Evolutionary conservation across 371 early-diverging fungal species (phyloP).

Genomic region (Amoeboradix gromovi): DNA sequence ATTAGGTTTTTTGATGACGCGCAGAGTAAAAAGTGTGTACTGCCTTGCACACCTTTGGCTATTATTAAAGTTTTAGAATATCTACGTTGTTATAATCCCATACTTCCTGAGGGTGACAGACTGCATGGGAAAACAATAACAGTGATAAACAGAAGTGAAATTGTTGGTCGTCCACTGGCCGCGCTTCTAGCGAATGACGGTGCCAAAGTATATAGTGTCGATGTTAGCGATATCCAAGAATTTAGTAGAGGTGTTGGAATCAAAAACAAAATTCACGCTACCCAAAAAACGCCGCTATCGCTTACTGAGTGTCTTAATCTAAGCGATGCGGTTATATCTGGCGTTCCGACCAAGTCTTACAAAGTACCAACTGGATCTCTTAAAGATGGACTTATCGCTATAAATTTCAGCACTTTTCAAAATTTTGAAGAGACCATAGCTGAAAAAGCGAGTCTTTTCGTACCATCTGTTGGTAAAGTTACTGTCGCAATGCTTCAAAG

Average conservation of each 20-base stretch:
- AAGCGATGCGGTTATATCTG: slow-evolving; percentile 83
- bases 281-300: slow-evolving; percentile 20
- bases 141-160: slow-evolving; percentile 74
- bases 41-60: slow-evolving; percentile 83
- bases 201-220: slow-evolving; percentile 76
- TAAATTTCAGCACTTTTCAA: slow-evolving; percentile 69
- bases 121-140: slow-evolving; percentile 75
- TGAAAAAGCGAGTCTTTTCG: slow-evolving; percentile 59
- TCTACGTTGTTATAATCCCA: slow-evolving; percentile 62
- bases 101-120: slow-evolving; percentile 67
- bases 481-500: slow-evolving; percentile 87
- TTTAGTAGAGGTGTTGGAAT: slow-evolving; percentile 44
- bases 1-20: slow-evolving; percentile 44
- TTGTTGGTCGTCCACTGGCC: slow-evolving; percentile 88
- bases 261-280: slow-evolving; percentile 6
- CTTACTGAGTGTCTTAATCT: slow-evolving; percentile 43
- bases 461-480: slow-evolving; percentile 84
- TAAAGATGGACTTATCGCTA: slow-evolving; percentile 73
- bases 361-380: slow-evolving; percentile 47
- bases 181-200: slow-evolving; percentile 87
- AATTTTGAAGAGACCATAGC: slow-evolving; percentile 65
- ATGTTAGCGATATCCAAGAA: slow-evolving; percentile 55
- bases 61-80: slow-evolving; percentile 74
- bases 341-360: slow-evolving; percentile 60
- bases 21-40: slow-evolving; percentile 41